phyloP scores from a whole-genome alignment of 257 asterid species.

The Fraxinus cuspidata region DNA sequence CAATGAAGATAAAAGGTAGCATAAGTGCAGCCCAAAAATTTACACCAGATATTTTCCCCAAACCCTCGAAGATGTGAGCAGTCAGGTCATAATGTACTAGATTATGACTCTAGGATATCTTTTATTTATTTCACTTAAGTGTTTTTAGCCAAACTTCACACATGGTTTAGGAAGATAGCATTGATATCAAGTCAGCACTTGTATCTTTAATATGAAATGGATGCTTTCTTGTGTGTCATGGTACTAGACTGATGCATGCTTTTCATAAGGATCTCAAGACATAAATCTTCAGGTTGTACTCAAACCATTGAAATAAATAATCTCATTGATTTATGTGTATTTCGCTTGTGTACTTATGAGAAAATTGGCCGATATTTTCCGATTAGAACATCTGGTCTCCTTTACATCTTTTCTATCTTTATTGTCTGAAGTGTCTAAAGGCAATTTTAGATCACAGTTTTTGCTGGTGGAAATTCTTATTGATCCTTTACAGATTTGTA shows the following conservation, averaged over 20 bases:
- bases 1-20: conserved; percentile 87
- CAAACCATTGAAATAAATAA: background rate
- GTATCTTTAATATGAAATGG: conserved; percentile 9
- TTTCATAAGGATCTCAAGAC: conserved; percentile 5
- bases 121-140: conserved; percentile 7
- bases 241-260: background rate
- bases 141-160: conserved; percentile 23
- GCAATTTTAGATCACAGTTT: background rate
- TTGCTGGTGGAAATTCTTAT: background rate
- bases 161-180: background rate
- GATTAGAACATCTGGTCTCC: no score
- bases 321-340: background rate
- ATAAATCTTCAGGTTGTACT: background rate
- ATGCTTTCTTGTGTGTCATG: conserved; percentile 12
- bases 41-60: conserved; percentile 92
- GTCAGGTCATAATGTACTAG: conserved; percentile 1
- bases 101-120: background rate
- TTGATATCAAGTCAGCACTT: conserved; percentile 12
- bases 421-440: no score
- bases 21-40: conserved; percentile 90
- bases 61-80: conserved; percentile 87
- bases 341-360: background rate
- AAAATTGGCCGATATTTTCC: background rate
- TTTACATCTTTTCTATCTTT: no score
- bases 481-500: background rate